A percentile compares a stretch with the other conserved stretches of the same genome.
phyloP scores from a whole-genome alignment of 345 rosid species.

The Orychophragmus violaceus region DNA sequence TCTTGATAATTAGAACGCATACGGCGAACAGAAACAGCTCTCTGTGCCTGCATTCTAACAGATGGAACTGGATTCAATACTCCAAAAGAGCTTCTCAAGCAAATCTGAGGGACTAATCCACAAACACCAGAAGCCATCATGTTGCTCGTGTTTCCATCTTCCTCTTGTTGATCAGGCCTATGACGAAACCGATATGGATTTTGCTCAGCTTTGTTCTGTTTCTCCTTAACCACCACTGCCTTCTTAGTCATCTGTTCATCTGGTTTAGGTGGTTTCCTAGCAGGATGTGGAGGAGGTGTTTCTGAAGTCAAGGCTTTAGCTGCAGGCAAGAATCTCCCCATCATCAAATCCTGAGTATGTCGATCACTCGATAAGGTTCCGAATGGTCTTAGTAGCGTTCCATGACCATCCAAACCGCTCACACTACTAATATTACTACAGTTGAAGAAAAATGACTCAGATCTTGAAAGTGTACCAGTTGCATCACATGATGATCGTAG shows the following conservation, averaged over 20 bases:
- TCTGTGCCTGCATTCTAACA: constrained; percentile 40
- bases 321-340: constrained; percentile 89
- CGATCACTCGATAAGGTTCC: constrained; percentile 48
- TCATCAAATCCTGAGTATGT: constrained; percentile 68
- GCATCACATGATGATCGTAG: no score
- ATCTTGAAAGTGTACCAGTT: constrained; percentile 45
- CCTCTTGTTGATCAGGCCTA: constrained; percentile 43
- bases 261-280: constrained; percentile 42
- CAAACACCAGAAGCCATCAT: constrained; percentile 45
- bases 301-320: constrained; percentile 88
- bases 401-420: constrained; percentile 47
- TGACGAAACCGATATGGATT: constrained; percentile 29
- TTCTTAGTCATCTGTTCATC: constrained; percentile 27
- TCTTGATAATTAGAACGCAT: constrained; percentile 38
- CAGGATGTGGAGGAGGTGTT: constrained; percentile 44
- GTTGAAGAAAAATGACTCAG: constrained; percentile 50
- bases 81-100: constrained; percentile 58
- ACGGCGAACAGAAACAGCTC: constrained; percentile 38
- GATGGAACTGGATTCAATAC: constrained; percentile 53
- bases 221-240: constrained; percentile 18
- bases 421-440: constrained; percentile 50
- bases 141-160: constrained; percentile 31
- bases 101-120: constrained; percentile 69
- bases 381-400: constrained; percentile 32
- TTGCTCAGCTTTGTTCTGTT: constrained; percentile 16